phyloP scores from a whole-genome alignment of 768 basidiomycete species.

The Tylopilus sp. region DNA sequence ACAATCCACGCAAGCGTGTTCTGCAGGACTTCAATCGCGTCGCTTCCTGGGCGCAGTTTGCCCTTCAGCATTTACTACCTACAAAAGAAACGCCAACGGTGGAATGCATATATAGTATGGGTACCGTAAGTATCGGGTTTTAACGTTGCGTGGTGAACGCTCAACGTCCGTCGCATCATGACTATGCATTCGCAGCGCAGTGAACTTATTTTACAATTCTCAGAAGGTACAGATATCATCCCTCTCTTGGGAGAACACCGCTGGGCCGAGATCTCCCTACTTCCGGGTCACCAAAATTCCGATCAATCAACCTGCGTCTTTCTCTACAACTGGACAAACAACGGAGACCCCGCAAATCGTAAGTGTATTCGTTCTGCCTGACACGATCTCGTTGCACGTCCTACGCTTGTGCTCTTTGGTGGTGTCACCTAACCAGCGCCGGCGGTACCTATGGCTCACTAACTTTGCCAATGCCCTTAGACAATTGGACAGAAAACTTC shows the following conservation, averaged over 20 bases:
- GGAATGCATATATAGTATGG: conserved; percentile 27
- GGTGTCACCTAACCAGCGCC: background rate
- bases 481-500: conserved; percentile 26
- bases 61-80: conserved; percentile 18
- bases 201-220: conserved; percentile 30
- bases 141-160: no score
- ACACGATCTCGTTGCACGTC: background rate
- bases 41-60: conserved; percentile 23
- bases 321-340: conserved; percentile 29
- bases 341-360: conserved; percentile 32
- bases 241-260: conserved; percentile 29
- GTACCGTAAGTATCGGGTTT: conserved; percentile 29
- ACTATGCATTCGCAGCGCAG: conserved; percentile 16
- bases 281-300: background rate
- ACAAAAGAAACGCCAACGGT: conserved; percentile 11
- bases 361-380: conserved; percentile 3
- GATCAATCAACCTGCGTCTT: conserved; percentile 23
- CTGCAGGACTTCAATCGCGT: conserved; percentile 20
- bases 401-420: no score
- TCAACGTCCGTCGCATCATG: no score
- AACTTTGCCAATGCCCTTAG: conserved; percentile 8
- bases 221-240: conserved; percentile 19
- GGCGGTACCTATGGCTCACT: background rate
- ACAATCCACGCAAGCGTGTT: conserved; percentile 3
- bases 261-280: conserved; percentile 14